Evolutionary conservation across 2,329 filamentous ascomycete species (phyloP).

Genomic region (Dendrostoma leiphaemia): DNA sequence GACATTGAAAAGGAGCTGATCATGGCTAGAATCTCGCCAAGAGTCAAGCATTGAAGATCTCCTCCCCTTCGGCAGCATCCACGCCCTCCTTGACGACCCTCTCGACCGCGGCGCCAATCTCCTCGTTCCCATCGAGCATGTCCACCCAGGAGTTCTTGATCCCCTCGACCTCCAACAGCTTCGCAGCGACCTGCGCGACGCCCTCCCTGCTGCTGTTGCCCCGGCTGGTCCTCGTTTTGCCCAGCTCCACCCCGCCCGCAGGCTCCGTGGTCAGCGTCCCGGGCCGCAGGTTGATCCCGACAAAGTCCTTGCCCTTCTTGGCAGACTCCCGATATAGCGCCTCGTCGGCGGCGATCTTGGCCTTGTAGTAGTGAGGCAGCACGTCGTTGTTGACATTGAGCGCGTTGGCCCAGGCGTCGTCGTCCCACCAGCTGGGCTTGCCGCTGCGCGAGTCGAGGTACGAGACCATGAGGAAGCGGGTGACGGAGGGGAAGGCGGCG

Average conservation of each 20-base stretch:
- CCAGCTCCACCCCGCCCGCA: conserved; percentile 46
- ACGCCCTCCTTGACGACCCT: conserved; percentile 48
- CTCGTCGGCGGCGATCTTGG: conserved; percentile 61
- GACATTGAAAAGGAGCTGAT: too few relatives aligned
- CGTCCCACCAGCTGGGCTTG: conserved; percentile 55
- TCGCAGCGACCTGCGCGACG: conserved; percentile 57
- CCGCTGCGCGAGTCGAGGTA: conserved; percentile 54
- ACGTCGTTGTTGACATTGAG: conserved; percentile 37
- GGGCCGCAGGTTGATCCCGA: conserved; percentile 53
- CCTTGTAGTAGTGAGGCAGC: conserved; percentile 55
- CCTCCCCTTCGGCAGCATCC: conserved; percentile 53
- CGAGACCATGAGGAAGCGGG: conserved; percentile 64
- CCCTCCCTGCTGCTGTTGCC: conserved; percentile 52
- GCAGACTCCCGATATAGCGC: conserved; percentile 48
- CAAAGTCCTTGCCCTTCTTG: conserved; percentile 37
- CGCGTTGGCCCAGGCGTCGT: conserved; percentile 43
- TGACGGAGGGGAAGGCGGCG: conserved; percentile 50
- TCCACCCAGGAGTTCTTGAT: conserved; percentile 54
- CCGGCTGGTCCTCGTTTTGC: conserved; percentile 37
- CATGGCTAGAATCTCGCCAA: background rate
- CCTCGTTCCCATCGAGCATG: conserved; percentile 52
- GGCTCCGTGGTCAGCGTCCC: conserved; percentile 46
- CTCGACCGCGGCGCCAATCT: conserved; percentile 44
- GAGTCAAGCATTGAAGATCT: conserved; percentile 24
- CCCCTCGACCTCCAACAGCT: conserved; percentile 49